Base-by-base conservation (phyloP, 345 rosid genomes). In the Linum tenue region DNA sequence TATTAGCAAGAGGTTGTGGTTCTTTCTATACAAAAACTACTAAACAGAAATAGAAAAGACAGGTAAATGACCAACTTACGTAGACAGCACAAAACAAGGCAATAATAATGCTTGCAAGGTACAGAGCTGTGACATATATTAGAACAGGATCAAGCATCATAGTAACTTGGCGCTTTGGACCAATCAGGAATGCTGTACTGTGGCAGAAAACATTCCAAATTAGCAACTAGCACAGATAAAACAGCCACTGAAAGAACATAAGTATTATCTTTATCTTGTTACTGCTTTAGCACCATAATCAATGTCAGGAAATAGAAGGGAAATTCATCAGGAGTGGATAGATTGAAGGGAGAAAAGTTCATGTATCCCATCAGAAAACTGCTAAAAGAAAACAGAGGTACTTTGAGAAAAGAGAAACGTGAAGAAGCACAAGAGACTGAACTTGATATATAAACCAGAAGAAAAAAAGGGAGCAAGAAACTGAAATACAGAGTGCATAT, bases 101-200 rank as follows among this genome's bases (percentile, higher is more conserved):
- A 70, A 88, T 75, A 56, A 92, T 79, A 60, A 90, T 92, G 69
- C 98, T 92, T 66, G 96, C 96, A 62, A 90, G 77, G 76, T 80
- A 92, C 70, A 85, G 61, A 42, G 99, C 99, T 22, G 97, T 92
- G 40, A 97, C 96, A 71, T 88, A 92, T 61, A 92, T 92, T 55
- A 96, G 94, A 74, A 78, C 95, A 65, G 95, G 96, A 78, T 92
- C 98, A 72, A 90, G 96, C 97, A 92, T 92, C 97, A 92, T 92
- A 51, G 82, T 79, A 62, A 90, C 78, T 80, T 92, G 99, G 67
- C 92, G 81, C 68, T 86, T 86, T n/a, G 97, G 98, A 55, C 98
- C 98, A 69, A 92, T 81, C 60, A 92, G 90, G 80, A 92, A 92
- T 70, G 91, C 86, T 22, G 99, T 90, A 87, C 99, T 90, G 97